Evolutionary conservation across 208 protist genomes (phyloP).

Genomic region (Trypanosoma theileri): DNA sequence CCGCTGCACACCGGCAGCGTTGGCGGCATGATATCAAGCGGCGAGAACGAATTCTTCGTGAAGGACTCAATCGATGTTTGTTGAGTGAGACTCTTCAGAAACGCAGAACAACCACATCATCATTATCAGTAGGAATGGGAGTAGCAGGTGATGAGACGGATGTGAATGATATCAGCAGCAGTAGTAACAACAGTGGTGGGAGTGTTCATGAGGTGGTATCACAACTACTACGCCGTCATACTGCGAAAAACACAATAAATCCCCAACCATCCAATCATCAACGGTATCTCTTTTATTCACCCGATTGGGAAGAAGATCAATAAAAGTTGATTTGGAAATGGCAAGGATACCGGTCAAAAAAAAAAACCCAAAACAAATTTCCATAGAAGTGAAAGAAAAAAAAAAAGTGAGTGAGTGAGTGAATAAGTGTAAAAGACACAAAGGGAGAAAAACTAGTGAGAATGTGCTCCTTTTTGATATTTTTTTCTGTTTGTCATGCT

Average conservation of each 20-base stretch:
- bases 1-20: background rate
- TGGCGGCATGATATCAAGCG: conserved; percentile 18
- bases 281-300: background rate
- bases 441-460: too few relatives aligned
- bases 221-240: conserved; percentile 2
- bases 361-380: too few relatives aligned
- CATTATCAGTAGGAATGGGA: background rate
- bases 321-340: too few relatives aligned
- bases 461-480: too few relatives aligned
- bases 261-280: background rate
- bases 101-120: background rate
- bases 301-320: too few relatives aligned
- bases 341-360: too few relatives aligned
- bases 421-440: too few relatives aligned
- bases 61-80: conserved; percentile 24
- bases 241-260: background rate
- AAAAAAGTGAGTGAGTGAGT: too few relatives aligned
- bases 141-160: conserved; percentile 13
- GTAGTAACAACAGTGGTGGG: conserved; percentile 19
- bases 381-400: too few relatives aligned
- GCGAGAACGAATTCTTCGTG: conserved; percentile 20
- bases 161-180: conserved; percentile 27
- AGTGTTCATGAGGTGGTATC: conserved; percentile 12
- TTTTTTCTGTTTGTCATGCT: too few relatives aligned
- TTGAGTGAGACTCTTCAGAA: background rate